Conservation (phyloP, 1,284 basidiomycete genomes). For the Apiotrichum veenhuisii region DNA sequence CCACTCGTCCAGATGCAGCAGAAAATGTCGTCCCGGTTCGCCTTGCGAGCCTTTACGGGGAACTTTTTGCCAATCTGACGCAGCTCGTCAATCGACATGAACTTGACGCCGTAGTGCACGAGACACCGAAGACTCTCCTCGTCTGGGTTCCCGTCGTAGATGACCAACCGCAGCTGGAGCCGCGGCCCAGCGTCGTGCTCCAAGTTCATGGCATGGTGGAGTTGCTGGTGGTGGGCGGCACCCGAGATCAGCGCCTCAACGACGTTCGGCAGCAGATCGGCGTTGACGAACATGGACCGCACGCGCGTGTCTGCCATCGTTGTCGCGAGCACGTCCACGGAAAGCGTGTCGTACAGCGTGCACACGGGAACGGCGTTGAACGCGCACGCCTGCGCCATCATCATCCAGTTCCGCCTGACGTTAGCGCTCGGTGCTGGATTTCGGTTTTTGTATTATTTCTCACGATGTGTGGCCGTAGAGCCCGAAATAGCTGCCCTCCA, state of each 20-base stretch:
- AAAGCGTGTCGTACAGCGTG: slow-evolving; percentile 95
- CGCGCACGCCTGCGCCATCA: slow-evolving; percentile 76
- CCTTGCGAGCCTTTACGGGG: slow-evolving; percentile 56
- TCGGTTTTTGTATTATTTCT: no score
- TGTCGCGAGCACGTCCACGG: slow-evolving; percentile 80
- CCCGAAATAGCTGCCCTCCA: slow-evolving; percentile 70
- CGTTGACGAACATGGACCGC: slow-evolving; percentile 72
- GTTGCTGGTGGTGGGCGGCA: slow-evolving; percentile 50
- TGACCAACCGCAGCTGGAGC: slow-evolving; percentile 61
- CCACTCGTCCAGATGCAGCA: slow-evolving; percentile 98
- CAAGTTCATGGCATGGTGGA: not conserved
- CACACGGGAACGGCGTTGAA: slow-evolving; percentile 76
- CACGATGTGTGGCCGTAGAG: slow-evolving; percentile 62
- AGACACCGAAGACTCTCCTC: slow-evolving; percentile 55
- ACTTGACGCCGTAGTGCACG: slow-evolving; percentile 53
- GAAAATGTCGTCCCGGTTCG: slow-evolving; percentile 64
- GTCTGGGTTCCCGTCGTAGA: slow-evolving; percentile 77
- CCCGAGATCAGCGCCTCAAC: slow-evolving; percentile 65
- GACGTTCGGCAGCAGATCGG: slow-evolving; percentile 75
- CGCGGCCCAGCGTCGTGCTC: not conserved
- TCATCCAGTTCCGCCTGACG: slow-evolving; percentile 69
- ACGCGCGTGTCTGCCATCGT: slow-evolving; percentile 88
- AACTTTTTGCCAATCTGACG: slow-evolving; percentile 61
- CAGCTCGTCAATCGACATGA: slow-evolving; percentile 68
- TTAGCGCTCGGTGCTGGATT: slow-evolving; percentile 1